A percentile compares a stretch with the other conserved stretches of the same genome.
These are phyloP conservation scores for Senna siamea DNA, from an alignment of 306 rosid species.

Conservation along the genomic window DNA sequence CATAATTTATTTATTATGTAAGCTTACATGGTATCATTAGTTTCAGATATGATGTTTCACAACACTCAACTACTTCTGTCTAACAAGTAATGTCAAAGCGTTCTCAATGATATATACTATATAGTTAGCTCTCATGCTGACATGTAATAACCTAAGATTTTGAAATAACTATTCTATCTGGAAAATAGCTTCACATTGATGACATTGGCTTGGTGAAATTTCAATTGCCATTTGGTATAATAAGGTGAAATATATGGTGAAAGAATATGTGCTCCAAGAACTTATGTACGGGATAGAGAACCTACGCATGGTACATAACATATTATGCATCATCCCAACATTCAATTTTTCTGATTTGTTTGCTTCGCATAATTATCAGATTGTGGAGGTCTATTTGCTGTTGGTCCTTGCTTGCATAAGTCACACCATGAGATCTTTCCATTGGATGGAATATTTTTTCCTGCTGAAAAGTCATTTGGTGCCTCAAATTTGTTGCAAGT, in stretches of 20 bases:
- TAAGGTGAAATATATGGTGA: background rate
- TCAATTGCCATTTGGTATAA: background rate
- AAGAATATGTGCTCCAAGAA: background rate
- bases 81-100: background rate
- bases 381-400: background rate
- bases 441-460: background rate
- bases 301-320: background rate
- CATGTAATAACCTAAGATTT: background rate
- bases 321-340: background rate
- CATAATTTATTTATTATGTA: background rate
- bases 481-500: background rate
- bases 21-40: background rate
- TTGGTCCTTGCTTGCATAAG: background rate
- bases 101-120: background rate
- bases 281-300: background rate
- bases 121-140: background rate
- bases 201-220: constrained; percentile 25
- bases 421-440: background rate
- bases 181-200: background rate
- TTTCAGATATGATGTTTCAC: background rate
- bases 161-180: background rate
- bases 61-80: background rate
- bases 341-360: background rate
- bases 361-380: background rate
- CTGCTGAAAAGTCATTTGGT: background rate